These are phyloP conservation scores for Boletus sp. DNA, from an alignment of 768 basidiomycete genomes.

Conservation along the genomic window DNA sequence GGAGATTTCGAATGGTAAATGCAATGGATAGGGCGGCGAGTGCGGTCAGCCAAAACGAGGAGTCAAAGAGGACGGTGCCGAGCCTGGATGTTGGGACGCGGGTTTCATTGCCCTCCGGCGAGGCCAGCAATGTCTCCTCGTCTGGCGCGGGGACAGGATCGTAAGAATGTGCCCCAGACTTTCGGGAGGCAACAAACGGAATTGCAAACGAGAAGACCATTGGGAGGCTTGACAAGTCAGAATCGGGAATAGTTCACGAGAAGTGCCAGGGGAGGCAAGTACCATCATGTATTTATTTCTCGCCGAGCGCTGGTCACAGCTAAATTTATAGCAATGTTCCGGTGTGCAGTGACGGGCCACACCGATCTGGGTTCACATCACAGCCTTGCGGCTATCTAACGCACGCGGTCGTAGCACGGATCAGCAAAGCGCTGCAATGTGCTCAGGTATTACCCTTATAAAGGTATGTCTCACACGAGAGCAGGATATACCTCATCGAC, in stretches of 20 bases:
- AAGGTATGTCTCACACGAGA: not conserved
- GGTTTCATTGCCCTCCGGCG: not conserved
- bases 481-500: not conserved
- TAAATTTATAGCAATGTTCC: constrained; percentile 6
- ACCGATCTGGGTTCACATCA: not conserved
- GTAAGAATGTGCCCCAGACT: constrained; percentile 8
- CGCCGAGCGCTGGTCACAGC: not conserved
- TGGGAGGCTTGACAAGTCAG: not conserved
- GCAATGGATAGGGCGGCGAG: constrained; percentile 18
- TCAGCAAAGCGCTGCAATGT: no score
- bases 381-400: not conserved
- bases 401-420: not conserved
- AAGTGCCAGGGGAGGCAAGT: not conserved
- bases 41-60: constrained; percentile 18
- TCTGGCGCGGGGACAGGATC: constrained; percentile 11
- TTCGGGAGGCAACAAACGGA: not conserved
- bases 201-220: constrained; percentile 7
- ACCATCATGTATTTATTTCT: constrained; percentile 4
- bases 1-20: constrained; percentile 19
- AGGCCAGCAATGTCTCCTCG: constrained; percentile 13
- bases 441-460: not conserved
- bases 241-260: not conserved
- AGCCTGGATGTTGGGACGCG: not conserved
- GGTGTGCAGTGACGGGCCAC: not conserved
- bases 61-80: constrained; percentile 3